A percentile compares a stretch with the other conserved stretches of the same genome.
phyloP scores from a whole-genome alignment of 768 basidiomycete genomes.

The Lenzites betulinus region DNA sequence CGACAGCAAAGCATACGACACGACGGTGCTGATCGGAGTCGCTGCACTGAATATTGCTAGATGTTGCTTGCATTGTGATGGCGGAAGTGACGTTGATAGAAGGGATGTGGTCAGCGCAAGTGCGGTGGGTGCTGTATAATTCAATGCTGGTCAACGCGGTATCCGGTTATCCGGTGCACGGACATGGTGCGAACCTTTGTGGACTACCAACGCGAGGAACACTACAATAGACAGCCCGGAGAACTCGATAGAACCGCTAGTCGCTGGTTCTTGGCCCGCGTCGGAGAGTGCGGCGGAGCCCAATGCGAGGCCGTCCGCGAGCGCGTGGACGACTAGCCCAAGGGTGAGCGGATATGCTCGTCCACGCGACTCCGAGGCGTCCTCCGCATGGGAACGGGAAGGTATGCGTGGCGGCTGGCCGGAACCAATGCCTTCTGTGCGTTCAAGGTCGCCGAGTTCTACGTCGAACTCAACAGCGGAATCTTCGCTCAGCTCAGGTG shows the following conservation, averaged over 20 bases:
- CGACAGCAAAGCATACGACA: constrained; percentile 70
- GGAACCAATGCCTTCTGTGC: constrained; percentile 35
- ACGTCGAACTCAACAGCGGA: constrained; percentile 58
- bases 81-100: constrained; percentile 71
- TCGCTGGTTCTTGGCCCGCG: constrained; percentile 30
- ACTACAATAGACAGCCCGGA: constrained; percentile 73
- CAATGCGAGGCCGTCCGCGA: constrained; percentile 91
- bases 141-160: neutral
- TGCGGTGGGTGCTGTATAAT: constrained; percentile 76
- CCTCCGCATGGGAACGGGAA: neutral
- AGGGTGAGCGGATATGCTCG: constrained; percentile 75
- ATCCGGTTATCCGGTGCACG: neutral
- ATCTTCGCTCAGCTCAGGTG: constrained; percentile 26
- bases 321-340: constrained; percentile 83
- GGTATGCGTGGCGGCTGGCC: neutral
- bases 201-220: constrained; percentile 87
- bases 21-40: constrained; percentile 79
- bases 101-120: constrained; percentile 87
- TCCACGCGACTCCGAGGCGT: constrained; percentile 30
- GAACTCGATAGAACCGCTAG: constrained; percentile 9
- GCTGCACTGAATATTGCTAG: constrained; percentile 79
- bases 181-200: constrained; percentile 63
- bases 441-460: constrained; percentile 60
- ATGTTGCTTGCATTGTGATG: constrained; percentile 69
- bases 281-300: constrained; percentile 68